Base-by-base conservation (phyloP, 495 filamentous ascomycete genomes). In the Tuber magnatum region DNA sequence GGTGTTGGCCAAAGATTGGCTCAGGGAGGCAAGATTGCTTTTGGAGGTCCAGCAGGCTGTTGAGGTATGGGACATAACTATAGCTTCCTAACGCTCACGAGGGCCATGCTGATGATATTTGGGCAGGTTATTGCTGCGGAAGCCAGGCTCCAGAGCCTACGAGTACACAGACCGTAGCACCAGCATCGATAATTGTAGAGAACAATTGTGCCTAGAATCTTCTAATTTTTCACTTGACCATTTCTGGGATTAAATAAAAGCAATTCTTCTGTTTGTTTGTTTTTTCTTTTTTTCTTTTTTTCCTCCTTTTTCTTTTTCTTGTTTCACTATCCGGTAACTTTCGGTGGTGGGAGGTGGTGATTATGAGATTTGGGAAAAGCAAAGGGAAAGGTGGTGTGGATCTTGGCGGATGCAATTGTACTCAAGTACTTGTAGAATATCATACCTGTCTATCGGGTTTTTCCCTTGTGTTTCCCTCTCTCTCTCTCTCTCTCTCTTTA, bases 21-120 rank as follows among this genome's bases (percentile, higher is more conserved):
- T 99, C 79, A 88, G 86, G 61, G 95, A 99, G 87, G 90, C 92
- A 39, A 88, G 95, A 80, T 89, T 91, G 84, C 91, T 96, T 78
- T 85, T 98, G 84, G 95, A 99, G 84, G 96, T 98, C 61, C 90
- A 92, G 85, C 94, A 98, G 85, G 95, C 95, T 81, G 86, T 99
- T 78, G 95, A 98, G 83, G 95, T 97, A 85, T 89, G 90, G 85
- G 77, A 68, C 77, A 40, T 80, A 32, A 74, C 72, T 42, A 70
- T 70, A 46, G 61, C 20, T 78, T 81, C 40, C 20, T 6, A 69
- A 28, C 38, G 40, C 28, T 20, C 69, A 42, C 22, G 44, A 43
- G 42, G 35, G n/a, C 38, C 42, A 51, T 79, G 32, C 80, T 81
- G 42, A 81, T 46, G 70, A 41, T 69, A 43, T 16, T 3, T 44